A percentile compares a stretch with the other conserved stretches of the same genome.
These are phyloP conservation scores for Cytospora piceae DNA, from an alignment of 2,329 filamentous ascomycete genomes.

Conservation along the genomic window DNA sequence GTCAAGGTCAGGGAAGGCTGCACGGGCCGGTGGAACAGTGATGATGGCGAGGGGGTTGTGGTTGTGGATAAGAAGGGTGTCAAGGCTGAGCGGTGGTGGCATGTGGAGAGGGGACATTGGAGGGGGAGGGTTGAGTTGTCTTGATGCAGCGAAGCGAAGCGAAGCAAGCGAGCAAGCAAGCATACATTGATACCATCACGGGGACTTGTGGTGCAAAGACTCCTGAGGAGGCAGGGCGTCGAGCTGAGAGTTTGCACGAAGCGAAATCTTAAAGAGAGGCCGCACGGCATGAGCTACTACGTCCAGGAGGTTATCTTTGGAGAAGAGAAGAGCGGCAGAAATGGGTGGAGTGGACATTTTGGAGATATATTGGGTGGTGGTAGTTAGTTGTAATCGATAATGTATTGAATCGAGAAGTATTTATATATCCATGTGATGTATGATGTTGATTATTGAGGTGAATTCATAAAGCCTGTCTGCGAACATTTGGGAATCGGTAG, in stretches of 20 bases:
- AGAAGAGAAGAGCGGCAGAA: not conserved
- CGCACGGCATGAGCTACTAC: not conserved
- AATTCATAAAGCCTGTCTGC: not conserved
- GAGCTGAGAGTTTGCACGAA: not conserved
- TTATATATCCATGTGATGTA: not conserved
- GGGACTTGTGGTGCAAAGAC: too few relatives aligned
- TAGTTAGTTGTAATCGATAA: not conserved
- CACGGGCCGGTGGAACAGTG: conserved; percentile 41
- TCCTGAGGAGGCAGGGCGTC: not conserved
- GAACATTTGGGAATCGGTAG: too few relatives aligned
- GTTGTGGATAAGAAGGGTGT: conserved; percentile 40
- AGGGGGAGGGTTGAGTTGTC: conserved; percentile 35
- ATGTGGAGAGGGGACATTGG: conserved; percentile 43
- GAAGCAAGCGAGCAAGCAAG: not conserved
- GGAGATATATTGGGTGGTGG: not conserved
- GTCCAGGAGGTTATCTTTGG: not conserved
- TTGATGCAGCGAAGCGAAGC: conserved; percentile 25
- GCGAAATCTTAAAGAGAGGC: not conserved
- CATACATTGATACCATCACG: not conserved
- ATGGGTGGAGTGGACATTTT: not conserved
- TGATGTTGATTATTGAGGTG: too few relatives aligned
- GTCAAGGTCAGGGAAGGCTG: conserved; percentile 35
- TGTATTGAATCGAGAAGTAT: not conserved
- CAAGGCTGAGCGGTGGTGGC: conserved; percentile 38
- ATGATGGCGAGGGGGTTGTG: conserved; percentile 25